Evolutionary conservation across 1,139 yeast genomes (phyloP).

Genomic region (Candida sanyaensis): DNA sequence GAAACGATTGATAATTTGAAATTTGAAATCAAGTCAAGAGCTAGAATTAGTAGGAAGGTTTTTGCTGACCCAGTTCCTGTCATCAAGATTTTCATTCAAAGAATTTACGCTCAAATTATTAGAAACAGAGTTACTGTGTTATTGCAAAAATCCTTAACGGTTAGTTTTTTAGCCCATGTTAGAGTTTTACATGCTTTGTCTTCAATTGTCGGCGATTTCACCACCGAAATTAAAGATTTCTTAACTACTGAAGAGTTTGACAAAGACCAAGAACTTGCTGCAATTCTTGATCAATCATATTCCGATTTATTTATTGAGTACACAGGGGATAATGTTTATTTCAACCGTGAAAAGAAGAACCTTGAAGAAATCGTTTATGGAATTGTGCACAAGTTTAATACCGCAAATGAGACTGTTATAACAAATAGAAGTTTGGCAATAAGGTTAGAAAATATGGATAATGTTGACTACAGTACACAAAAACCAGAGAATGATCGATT

Average conservation of each 20-base stretch:
- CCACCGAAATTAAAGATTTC: slow-evolving; percentile 65
- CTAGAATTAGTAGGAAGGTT: slow-evolving; percentile 71
- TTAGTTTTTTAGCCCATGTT: slow-evolving; percentile 73
- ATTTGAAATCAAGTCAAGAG: slow-evolving; percentile 62
- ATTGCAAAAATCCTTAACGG: slow-evolving; percentile 63
- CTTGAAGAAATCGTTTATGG: slow-evolving; percentile 61
- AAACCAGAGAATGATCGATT: slow-evolving; percentile 25
- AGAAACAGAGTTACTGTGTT: slow-evolving; percentile 67
- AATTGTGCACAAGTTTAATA: slow-evolving; percentile 52
- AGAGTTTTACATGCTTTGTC: slow-evolving; percentile 72
- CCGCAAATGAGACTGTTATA: slow-evolving; percentile 52
- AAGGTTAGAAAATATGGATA: slow-evolving; percentile 42
- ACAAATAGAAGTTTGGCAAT: slow-evolving; percentile 47
- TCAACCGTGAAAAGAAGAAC: slow-evolving; percentile 71
- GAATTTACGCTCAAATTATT: slow-evolving; percentile 76
- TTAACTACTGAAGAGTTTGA: slow-evolving; percentile 50
- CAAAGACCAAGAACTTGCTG: slow-evolving; percentile 44
- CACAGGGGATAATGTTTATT: slow-evolving; percentile 67
- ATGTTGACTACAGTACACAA: slow-evolving; percentile 21
- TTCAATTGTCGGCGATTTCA: slow-evolving; percentile 60
- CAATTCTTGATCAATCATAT: slow-evolving; percentile 69
- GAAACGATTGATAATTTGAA: slow-evolving; percentile 31
- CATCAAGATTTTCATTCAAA: slow-evolving; percentile 66
- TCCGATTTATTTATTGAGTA: slow-evolving; percentile 75
- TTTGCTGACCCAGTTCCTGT: slow-evolving; percentile 71